phyloP scores from a whole-genome alignment of 768 basidiomycete species.

The Rhodotorula graminis region DNA sequence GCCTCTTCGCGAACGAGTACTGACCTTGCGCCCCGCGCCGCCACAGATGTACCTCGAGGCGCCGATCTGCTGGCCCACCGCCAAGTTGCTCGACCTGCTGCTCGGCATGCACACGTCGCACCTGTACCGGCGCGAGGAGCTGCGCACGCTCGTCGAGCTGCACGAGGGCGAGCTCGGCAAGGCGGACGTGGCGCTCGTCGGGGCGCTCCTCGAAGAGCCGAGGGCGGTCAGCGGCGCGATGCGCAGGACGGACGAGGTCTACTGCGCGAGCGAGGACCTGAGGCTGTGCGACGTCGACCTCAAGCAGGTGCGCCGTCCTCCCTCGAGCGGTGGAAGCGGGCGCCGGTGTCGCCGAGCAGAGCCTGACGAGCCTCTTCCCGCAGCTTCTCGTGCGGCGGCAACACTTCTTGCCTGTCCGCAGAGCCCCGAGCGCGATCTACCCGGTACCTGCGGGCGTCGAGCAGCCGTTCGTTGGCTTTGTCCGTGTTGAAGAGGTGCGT shows the following conservation, averaged over 20 bases:
- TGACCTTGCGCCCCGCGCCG: background rate
- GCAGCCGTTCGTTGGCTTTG: background rate
- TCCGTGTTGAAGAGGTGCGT: background rate
- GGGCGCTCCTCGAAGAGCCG: background rate
- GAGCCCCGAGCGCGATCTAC: too few relatives aligned
- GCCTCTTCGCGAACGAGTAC: too few relatives aligned
- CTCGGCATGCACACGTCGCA: slow-evolving; percentile 65
- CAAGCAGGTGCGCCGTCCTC: slow-evolving; percentile 11
- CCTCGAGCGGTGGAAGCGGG: too few relatives aligned
- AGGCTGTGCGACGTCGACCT: slow-evolving; percentile 19
- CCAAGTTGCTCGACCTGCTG: slow-evolving; percentile 68
- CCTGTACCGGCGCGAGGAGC: slow-evolving; percentile 44
- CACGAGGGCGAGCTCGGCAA: slow-evolving; percentile 32
- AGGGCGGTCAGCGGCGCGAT: background rate
- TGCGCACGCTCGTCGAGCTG: slow-evolving; percentile 49
- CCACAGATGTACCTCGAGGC: slow-evolving; percentile 37
- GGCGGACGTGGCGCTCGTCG: background rate
- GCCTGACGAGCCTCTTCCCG: background rate
- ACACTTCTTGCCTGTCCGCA: background rate
- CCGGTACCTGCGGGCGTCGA: background rate
- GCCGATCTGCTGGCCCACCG: slow-evolving; percentile 68
- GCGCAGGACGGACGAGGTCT: background rate
- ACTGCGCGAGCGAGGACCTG: slow-evolving; percentile 4
- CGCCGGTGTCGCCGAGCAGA: too few relatives aligned
- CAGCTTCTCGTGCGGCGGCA: background rate